These are phyloP conservation scores for Colletotrichum filicis DNA, from an alignment of 2,329 filamentous ascomycete genomes.

Conservation along the genomic window DNA sequence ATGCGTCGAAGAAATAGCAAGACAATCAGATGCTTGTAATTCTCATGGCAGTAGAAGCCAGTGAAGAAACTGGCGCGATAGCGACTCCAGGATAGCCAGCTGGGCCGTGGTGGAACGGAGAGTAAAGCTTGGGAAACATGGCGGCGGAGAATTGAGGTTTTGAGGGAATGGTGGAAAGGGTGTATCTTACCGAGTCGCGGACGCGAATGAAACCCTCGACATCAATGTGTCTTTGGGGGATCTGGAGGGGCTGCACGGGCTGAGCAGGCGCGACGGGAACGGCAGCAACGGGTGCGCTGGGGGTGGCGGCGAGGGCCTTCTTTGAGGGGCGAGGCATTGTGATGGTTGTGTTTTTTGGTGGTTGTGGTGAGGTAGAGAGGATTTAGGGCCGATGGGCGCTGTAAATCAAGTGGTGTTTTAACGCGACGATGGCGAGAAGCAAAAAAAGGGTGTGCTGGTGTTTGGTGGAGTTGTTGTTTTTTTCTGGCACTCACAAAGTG, in stretches of 20 bases:
- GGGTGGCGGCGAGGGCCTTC: constrained; percentile 52
- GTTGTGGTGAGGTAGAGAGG: constrained; percentile 22
- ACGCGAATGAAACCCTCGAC: constrained; percentile 83
- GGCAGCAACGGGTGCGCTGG: constrained; percentile 47
- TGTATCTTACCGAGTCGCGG: constrained; percentile 78
- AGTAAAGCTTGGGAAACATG: not conserved
- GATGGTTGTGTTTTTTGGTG: constrained; percentile 37
- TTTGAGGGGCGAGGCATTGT: constrained; percentile 60
- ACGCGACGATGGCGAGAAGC: constrained; percentile 34
- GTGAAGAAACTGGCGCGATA: not conserved
- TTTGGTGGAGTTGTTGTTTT: constrained; percentile 39
- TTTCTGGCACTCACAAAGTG: not conserved
- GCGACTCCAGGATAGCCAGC: not conserved
- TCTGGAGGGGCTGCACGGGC: constrained; percentile 41
- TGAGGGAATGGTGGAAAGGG: not conserved
- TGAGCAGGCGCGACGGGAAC: constrained; percentile 46
- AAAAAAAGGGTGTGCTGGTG: constrained; percentile 37
- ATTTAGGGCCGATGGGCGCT: constrained; percentile 26
- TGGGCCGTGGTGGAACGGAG: not conserved
- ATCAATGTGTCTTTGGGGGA: constrained; percentile 59
- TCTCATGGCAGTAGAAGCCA: constrained; percentile 24
- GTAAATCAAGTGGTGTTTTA: constrained; percentile 26
- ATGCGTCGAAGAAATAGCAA: not conserved
- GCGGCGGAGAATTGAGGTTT: not conserved
- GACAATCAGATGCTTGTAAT: constrained; percentile 17